A percentile compares a stretch with the other conserved stretches of the same genome.
Conservation (phyloP, 129 eudicot genomes). For the Apium graveolens region DNA sequence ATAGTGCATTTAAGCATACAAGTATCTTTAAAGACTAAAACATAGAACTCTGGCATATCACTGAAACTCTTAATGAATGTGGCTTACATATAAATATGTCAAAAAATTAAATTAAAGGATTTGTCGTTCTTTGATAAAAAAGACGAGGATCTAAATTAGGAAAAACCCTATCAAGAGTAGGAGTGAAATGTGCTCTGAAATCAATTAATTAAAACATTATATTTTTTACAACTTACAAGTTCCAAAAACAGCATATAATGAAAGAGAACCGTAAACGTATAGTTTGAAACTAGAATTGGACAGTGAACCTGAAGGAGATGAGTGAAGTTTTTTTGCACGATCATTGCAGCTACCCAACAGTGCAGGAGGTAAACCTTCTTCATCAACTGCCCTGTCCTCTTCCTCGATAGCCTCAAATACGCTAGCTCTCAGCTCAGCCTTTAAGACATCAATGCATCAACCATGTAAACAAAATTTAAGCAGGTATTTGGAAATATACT, state of each 20-base stretch:
- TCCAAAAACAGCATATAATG: not conserved
- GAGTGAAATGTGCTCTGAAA: not conserved
- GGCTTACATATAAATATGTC: not conserved
- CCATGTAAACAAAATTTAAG: not conserved
- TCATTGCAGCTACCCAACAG: constrained; percentile 93
- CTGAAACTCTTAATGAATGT: not conserved
- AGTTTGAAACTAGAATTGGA: not conserved
- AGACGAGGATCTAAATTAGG: not conserved
- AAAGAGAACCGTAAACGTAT: not conserved
- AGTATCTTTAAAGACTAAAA: not conserved
- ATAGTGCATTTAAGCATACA: not conserved
- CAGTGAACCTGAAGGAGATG: constrained; percentile 72
- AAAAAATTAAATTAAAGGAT: not conserved
- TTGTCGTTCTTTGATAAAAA: not conserved
- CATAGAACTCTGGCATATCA: not conserved
- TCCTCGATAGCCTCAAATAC: constrained; percentile 98
- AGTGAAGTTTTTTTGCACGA: constrained; percentile 90
- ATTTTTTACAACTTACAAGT: not conserved
- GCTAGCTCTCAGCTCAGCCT: constrained; percentile 98
- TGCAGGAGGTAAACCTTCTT: constrained; percentile 88
- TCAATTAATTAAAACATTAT: not conserved
- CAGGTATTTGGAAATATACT: not conserved
- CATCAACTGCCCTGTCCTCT: constrained; percentile 75
- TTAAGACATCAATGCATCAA: constrained; percentile 1
- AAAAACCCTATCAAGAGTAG: not conserved